Evolutionary conservation across 257 asterid species (phyloP).

Genomic region (Solanum medicagineum): DNA sequence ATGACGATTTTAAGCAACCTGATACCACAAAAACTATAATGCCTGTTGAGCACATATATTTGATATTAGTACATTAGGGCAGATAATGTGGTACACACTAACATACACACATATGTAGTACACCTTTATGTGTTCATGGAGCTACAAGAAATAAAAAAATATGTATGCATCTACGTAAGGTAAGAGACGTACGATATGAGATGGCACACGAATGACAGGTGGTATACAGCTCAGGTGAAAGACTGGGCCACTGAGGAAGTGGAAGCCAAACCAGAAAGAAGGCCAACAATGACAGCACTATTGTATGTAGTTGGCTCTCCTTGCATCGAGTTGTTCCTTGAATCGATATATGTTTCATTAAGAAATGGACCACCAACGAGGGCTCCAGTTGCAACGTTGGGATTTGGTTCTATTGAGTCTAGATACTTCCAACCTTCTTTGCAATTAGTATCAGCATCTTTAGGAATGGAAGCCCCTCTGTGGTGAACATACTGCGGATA

Average conservation of each 20-base stretch:
- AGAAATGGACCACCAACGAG: conserved; percentile 88
- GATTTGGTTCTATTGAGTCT: conserved; percentile 49
- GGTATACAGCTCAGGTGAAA: conserved; percentile 19
- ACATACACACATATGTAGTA: background rate
- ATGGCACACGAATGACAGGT: background rate
- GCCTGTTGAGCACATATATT: background rate
- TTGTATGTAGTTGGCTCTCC: conserved; percentile 80
- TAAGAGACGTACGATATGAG: background rate
- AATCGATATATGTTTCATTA: conserved; percentile 57
- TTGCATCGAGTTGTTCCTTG: conserved; percentile 81
- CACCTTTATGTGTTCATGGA: background rate
- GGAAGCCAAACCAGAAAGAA: conserved; percentile 70
- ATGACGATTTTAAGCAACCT: background rate
- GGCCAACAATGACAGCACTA: conserved; percentile 59
- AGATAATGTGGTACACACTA: background rate
- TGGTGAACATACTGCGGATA: conserved; percentile 83
- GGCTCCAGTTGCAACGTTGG: conserved; percentile 69
- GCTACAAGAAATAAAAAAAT: conserved; percentile 1
- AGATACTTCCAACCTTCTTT: conserved; percentile 83
- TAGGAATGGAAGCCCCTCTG: conserved; percentile 88
- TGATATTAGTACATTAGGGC: background rate
- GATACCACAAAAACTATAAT: background rate
- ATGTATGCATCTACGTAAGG: background rate
- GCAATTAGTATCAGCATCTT: conserved; percentile 39
- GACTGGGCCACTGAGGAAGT: conserved; percentile 47